Base-by-base conservation (phyloP, 495 filamentous ascomycete species). In the Penicillium roqueforti region DNA sequence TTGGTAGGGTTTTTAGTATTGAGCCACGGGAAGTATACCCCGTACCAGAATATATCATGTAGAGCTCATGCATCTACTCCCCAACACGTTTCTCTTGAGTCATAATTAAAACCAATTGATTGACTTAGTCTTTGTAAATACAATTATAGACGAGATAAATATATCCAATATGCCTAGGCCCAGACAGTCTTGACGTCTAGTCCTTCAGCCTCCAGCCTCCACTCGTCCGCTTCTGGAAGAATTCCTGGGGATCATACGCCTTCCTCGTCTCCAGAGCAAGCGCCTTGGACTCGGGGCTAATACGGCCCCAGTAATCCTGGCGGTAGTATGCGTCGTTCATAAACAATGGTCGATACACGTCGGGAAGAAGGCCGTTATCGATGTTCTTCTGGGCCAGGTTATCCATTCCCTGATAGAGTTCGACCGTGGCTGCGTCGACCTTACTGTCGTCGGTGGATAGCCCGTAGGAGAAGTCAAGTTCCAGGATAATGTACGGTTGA, bases 221-320 rank as follows among this genome's bases (percentile, higher is more conserved):
- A 9, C 77, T 80, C 0, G 82, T 85, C 55, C 81, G 75, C 41
- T 66, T 72, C 63, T 78, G 76, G 68, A 80, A 84, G 61, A 86
- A 77, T 1, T 74, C 72, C 8, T 77, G 63, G 1, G 83, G 82
- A 63, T 85, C 83, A 56, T 82, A 82, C 43, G 67, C 62, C 50
- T 65, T 39, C 16, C 71, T 56, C 13, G 68, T 70, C 41, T 77
- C 56, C 26, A 80, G 76, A 14, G 64, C 68, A 19, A 66, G 63
- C 22, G 74, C 71, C 39, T 76, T 66, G 23, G 73, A 81, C 32
- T 57, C 72, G 2, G 71, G 69, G 42, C 70, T 68, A 55, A 84
- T 69, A 11, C 82, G 69, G 1, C 75, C 77, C 68, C 80, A 84
- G 63, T 81, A 84, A 55, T 84, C 81, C 66, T 85, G 77, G 23